Conservation (phyloP, 2,329 filamentous ascomycete genomes). For the Paecilomyces variotii region DNA sequence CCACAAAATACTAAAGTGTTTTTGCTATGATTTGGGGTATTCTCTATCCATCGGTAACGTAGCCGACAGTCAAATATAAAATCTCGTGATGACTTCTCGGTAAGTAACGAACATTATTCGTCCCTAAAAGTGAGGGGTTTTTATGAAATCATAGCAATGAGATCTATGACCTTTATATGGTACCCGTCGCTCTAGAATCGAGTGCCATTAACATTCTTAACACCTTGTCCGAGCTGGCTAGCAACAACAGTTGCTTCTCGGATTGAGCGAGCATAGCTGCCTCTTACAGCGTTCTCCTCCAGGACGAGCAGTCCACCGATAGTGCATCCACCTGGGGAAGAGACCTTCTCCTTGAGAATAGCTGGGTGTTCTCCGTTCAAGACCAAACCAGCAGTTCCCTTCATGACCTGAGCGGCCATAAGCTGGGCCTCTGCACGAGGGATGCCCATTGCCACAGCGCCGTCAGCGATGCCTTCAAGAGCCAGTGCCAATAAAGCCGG, state of each 20-base stretch:
- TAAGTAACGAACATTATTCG: neutral
- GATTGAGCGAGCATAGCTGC: slow-evolving; percentile 47
- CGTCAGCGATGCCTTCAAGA: slow-evolving; percentile 53
- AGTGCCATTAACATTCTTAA: slow-evolving; percentile 44
- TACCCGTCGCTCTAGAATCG: slow-evolving; percentile 6
- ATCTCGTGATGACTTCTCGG: neutral
- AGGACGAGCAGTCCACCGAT: slow-evolving; percentile 54
- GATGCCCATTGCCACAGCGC: slow-evolving; percentile 55
- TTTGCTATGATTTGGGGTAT: neutral
- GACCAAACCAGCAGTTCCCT: slow-evolving; percentile 51
- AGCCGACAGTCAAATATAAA: no score
- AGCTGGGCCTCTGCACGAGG: slow-evolving; percentile 51
- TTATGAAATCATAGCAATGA: neutral
- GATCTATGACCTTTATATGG: neutral
- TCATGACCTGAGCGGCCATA: slow-evolving; percentile 57
- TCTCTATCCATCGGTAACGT: neutral
- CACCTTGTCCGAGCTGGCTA: slow-evolving; percentile 47
- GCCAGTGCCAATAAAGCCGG: slow-evolving; percentile 55
- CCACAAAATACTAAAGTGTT: neutral
- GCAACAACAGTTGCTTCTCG: slow-evolving; percentile 54
- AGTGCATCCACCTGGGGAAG: slow-evolving; percentile 55
- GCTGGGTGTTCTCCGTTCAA: slow-evolving; percentile 53
- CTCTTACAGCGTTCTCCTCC: slow-evolving; percentile 50
- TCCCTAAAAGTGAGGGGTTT: neutral
- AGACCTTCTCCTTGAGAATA: slow-evolving; percentile 52